A percentile compares a stretch with the other conserved stretches of the same genome.
These are phyloP conservation scores for Lipomyces anomalus DNA, from an alignment of 805 yeast genomes.

Conservation along the genomic window DNA sequence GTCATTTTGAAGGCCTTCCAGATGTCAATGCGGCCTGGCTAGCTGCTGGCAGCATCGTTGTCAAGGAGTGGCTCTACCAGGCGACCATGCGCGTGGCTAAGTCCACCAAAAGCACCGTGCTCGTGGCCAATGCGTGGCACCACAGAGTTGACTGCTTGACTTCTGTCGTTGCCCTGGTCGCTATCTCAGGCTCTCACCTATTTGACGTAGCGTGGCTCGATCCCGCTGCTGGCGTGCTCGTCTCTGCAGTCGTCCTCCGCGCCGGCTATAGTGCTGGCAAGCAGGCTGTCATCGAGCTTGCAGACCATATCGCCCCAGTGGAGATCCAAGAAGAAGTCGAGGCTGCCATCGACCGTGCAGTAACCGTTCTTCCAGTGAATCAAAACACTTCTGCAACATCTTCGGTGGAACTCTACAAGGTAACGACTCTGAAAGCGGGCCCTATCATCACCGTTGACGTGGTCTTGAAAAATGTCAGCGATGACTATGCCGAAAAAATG, in stretches of 20 bases:
- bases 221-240: slow-evolving; percentile 85
- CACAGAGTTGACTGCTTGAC: slow-evolving; percentile 93
- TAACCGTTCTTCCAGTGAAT: too few relatives aligned
- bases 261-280: slow-evolving; percentile 78
- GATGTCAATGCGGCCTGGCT: slow-evolving; percentile 94
- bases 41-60: slow-evolving; percentile 79
- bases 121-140: slow-evolving; percentile 98
- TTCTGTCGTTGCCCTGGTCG: slow-evolving; percentile 79
- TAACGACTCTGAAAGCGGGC: slow-evolving; percentile 19
- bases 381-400: too few relatives aligned
- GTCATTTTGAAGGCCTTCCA: slow-evolving; percentile 40
- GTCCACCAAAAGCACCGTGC: slow-evolving; percentile 74
- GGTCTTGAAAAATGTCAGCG: too few relatives aligned
- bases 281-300: slow-evolving; percentile 65
- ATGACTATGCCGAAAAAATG: too few relatives aligned
- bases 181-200: slow-evolving; percentile 79
- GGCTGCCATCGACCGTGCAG: too few relatives aligned
- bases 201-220: slow-evolving; percentile 79
- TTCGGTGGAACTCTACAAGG: too few relatives aligned
- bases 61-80: slow-evolving; percentile 83
- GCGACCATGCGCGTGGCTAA: slow-evolving; percentile 78
- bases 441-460: slow-evolving; percentile 17
- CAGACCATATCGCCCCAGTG: slow-evolving; percentile 47
- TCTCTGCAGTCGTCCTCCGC: slow-evolving; percentile 70
- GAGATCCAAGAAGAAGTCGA: slow-evolving; percentile 8